These are phyloP conservation scores for Fusarium sp. DNA, from an alignment of 2,329 filamentous ascomycete genomes.

Conservation along the genomic window DNA sequence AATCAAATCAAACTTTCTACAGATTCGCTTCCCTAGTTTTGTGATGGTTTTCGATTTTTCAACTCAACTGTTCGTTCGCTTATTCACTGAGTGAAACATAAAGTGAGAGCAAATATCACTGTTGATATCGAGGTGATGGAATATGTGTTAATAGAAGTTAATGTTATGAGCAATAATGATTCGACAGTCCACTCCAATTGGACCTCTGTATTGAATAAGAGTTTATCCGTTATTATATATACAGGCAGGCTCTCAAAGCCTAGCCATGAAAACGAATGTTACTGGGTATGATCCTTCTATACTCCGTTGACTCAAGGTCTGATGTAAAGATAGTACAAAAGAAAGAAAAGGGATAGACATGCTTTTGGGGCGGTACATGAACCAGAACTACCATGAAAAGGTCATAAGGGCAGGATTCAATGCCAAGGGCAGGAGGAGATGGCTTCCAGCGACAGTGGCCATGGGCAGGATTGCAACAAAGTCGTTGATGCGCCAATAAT, in stretches of 20 bases:
- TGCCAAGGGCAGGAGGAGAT: constrained; percentile 76
- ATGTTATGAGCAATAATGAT: background rate
- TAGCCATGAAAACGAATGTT: constrained; percentile 4
- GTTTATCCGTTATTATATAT: background rate
- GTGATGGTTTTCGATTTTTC: background rate
- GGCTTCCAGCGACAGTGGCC: constrained; percentile 74
- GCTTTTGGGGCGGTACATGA: constrained; percentile 1
- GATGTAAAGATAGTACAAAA: background rate
- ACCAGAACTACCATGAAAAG: constrained; percentile 70
- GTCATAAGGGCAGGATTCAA: constrained; percentile 84
- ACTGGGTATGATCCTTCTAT: constrained; percentile 23
- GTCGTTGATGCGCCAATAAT: constrained; percentile 73
- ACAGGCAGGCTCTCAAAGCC: background rate
- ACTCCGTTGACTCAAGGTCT: background rate
- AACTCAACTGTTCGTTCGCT: background rate
- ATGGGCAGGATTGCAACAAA: constrained; percentile 82
- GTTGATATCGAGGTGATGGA: background rate
- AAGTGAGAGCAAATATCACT: background rate
- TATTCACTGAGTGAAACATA: background rate
- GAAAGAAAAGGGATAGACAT: background rate
- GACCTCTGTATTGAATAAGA: background rate
- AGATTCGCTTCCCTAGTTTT: background rate
- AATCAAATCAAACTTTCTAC: constrained; percentile 33
- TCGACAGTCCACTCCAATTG: background rate
- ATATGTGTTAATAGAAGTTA: background rate